A percentile compares a stretch with the other conserved stretches of the same genome.
Evolutionary conservation across 192 early-diverging fungal genomes (phyloP).

Genomic region (Podila clonocystis): DNA sequence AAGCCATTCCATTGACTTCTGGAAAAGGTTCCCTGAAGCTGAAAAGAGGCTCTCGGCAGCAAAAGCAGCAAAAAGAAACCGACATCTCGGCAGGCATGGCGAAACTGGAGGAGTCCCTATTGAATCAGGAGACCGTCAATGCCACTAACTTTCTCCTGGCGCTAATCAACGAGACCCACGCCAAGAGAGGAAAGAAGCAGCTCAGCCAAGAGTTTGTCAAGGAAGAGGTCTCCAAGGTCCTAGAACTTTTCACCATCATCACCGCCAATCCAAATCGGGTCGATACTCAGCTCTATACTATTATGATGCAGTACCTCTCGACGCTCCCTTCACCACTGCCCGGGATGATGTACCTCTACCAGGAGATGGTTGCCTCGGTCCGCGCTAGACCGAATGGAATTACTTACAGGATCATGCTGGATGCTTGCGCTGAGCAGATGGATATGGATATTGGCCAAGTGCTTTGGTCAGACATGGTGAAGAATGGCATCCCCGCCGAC

Average conservation of each 20-base stretch:
- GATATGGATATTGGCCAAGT: conserved; percentile 29
- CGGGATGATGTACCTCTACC: conserved; percentile 45
- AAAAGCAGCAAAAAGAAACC: background rate
- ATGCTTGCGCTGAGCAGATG: conserved; percentile 49
- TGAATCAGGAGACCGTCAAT: conserved; percentile 14
- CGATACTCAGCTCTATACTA: conserved; percentile 40
- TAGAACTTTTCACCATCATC: conserved; percentile 43
- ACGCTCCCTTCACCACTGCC: conserved; percentile 38
- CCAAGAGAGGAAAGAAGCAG: conserved; percentile 2
- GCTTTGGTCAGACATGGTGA: conserved; percentile 27
- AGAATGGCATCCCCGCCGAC: conserved; percentile 4
- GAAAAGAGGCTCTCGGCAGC: background rate
- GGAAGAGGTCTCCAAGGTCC: conserved; percentile 38
- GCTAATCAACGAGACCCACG: conserved; percentile 30
- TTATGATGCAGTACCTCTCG: conserved; percentile 52
- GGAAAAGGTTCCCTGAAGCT: too few species aligned
- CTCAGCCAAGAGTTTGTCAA: conserved; percentile 27
- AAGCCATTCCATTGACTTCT: too few species aligned
- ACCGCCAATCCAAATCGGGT: conserved; percentile 14
- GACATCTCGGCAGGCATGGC: background rate
- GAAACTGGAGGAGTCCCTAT: conserved; percentile 6
- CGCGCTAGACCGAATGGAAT: conserved; percentile 25
- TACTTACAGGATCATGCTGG: conserved; percentile 36
- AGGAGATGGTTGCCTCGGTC: conserved; percentile 24
- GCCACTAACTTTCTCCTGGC: conserved; percentile 36